Percentiles rank a stretch among this genome's conserved stretches.
phyloP scores from a whole-genome alignment of 2,329 filamentous ascomycete species.

The Metarhizium anisopliae region DNA sequence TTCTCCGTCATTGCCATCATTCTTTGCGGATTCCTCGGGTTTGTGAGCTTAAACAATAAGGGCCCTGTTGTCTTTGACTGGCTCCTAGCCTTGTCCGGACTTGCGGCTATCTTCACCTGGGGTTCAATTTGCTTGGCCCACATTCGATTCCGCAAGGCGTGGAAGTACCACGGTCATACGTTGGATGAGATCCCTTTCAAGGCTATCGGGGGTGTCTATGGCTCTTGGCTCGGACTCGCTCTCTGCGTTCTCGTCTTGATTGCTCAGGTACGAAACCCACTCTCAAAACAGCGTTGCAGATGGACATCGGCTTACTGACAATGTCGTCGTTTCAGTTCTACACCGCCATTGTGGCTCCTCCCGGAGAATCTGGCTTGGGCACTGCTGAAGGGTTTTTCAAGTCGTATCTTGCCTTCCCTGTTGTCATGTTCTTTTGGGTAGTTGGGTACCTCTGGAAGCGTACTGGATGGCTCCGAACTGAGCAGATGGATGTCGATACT shows the following conservation, averaged over 20 bases:
- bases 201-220: slow-evolving; percentile 50
- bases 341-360: slow-evolving; percentile 32
- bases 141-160: slow-evolving; percentile 55
- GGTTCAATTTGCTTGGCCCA: slow-evolving; percentile 54
- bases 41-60: slow-evolving; percentile 29
- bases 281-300: neutral
- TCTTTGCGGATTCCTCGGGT: slow-evolving; percentile 37
- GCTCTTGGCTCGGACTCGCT: slow-evolving; percentile 53
- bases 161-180: slow-evolving; percentile 48
- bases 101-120: slow-evolving; percentile 56
- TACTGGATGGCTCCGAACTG: slow-evolving; percentile 45
- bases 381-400: slow-evolving; percentile 45
- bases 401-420: slow-evolving; percentile 42
- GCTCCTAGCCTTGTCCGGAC: slow-evolving; percentile 54
- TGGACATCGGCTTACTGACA: neutral
- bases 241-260: slow-evolving; percentile 48
- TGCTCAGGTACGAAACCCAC: slow-evolving; percentile 34
- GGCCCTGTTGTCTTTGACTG: slow-evolving; percentile 49
- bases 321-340: slow-evolving; percentile 30
- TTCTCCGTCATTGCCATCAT: slow-evolving; percentile 38
- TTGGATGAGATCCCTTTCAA: slow-evolving; percentile 58
- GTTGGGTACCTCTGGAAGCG: slow-evolving; percentile 59
- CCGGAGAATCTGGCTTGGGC: slow-evolving; percentile 22
- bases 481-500: slow-evolving; percentile 59
- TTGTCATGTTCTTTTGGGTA: slow-evolving; percentile 47